These are phyloP conservation scores for Gaultheria prostrata DNA, from an alignment of 148 eudicot species.

Conservation along the genomic window DNA sequence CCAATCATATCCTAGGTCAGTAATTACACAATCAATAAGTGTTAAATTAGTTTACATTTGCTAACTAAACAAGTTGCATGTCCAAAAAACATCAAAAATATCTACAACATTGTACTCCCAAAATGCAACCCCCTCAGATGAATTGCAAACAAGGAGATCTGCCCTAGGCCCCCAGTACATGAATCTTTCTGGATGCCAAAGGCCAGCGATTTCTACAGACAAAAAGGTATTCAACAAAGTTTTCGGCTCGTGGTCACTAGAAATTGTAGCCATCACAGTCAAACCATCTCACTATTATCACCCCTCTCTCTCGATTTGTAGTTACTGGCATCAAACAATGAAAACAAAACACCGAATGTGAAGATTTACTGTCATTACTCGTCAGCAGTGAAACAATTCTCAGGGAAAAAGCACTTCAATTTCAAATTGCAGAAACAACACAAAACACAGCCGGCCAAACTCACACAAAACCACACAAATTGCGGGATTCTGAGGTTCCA, in stretches of 20 bases:
- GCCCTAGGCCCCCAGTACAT: background rate
- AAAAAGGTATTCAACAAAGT: background rate
- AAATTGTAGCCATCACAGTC: background rate
- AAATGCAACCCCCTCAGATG: background rate
- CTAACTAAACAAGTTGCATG: background rate
- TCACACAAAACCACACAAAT: background rate
- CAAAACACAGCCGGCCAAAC: background rate
- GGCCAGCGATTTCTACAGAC: background rate
- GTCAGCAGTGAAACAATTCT: background rate
- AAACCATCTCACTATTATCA: background rate
- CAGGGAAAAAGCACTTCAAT: background rate
- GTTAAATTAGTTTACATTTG: slow-evolving; percentile 2
- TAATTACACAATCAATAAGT: background rate
- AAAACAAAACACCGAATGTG: background rate
- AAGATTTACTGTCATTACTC: background rate
- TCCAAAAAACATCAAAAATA: background rate
- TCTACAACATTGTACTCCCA: background rate
- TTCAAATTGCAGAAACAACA: background rate
- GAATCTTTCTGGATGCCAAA: slow-evolving; percentile 1
- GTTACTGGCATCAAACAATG: background rate
- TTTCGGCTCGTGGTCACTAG: background rate
- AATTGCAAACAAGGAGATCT: background rate
- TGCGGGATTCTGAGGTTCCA: background rate
- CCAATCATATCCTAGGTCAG: background rate
- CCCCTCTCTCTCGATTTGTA: background rate